Evolutionary conservation across 805 yeast species (phyloP).

Genomic region (Nadsonia fulvescens): DNA sequence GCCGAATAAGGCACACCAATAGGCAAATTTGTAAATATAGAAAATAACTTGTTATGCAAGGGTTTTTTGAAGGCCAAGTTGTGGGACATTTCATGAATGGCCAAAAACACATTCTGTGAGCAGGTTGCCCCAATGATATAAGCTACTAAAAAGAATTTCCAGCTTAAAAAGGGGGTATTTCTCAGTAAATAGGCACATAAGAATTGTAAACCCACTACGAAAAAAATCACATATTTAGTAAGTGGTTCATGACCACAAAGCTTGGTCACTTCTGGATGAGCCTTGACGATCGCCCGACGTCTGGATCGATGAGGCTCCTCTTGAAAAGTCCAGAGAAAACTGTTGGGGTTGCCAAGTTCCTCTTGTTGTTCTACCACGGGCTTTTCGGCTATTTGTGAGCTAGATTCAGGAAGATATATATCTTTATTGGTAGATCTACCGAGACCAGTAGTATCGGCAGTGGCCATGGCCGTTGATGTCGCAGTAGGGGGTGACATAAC

Average conservation of each 20-base stretch:
- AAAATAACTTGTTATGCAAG: conserved; percentile 53
- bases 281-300: conserved; percentile 52
- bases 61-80: conserved; percentile 72
- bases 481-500: no score
- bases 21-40: conserved; percentile 65
- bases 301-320: conserved; percentile 67
- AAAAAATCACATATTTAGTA: conserved; percentile 57
- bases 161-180: conserved; percentile 31
- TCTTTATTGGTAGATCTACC: no score
- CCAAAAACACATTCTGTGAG: conserved; percentile 67
- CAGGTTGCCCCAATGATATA: conserved; percentile 75
- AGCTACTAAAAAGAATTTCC: conserved; percentile 42
- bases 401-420: no score
- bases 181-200: conserved; percentile 42
- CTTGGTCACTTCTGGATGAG: conserved; percentile 63
- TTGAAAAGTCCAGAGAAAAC: conserved; percentile 71
- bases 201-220: conserved; percentile 55
- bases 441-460: no score
- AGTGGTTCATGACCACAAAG: conserved; percentile 74
- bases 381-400: no score
- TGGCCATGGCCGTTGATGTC: no score
- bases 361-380: not conserved
- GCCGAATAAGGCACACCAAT: conserved; percentile 86
- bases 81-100: conserved; percentile 79
- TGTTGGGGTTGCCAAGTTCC: conserved; percentile 17